A percentile compares a stretch with the other conserved stretches of the same genome.
Conservation (phyloP, 2,329 filamentous ascomycete species). For the Niveomyces coronatus region DNA sequence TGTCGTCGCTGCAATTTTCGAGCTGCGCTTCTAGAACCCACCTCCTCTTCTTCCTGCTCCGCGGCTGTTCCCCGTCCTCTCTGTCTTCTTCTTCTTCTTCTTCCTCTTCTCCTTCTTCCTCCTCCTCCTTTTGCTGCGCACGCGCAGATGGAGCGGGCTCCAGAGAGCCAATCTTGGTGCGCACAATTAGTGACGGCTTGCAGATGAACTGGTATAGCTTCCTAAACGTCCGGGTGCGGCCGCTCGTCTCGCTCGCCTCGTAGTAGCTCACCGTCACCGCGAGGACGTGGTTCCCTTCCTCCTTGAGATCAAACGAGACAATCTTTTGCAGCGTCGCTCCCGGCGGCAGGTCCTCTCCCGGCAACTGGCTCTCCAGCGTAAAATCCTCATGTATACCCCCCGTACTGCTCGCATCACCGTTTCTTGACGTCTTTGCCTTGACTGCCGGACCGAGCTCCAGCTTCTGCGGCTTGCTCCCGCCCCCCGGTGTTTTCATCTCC, state of each 20-base stretch:
- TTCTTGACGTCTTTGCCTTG: conserved; percentile 8
- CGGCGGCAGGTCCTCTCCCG: conserved; percentile 39
- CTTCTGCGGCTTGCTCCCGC: conserved; percentile 46
- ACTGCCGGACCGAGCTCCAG: conserved; percentile 44
- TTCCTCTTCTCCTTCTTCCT: too few relatives aligned
- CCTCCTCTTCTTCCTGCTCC: too few relatives aligned
- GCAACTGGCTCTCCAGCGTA: too few relatives aligned
- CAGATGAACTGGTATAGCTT: conserved; percentile 97
- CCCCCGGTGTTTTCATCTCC: conserved; percentile 86
- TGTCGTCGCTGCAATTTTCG: conserved; percentile 83
- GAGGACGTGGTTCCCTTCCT: conserved; percentile 88
- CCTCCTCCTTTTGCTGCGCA: too few relatives aligned
- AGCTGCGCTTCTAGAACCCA: conserved; percentile 90
- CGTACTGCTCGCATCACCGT: background rate
- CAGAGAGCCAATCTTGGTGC: conserved; percentile 73
- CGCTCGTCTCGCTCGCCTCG: conserved; percentile 63
- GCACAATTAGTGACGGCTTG: conserved; percentile 78
- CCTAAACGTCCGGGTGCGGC: conserved; percentile 72
- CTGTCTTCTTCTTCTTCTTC: too few relatives aligned
- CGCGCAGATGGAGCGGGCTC: too few relatives aligned
- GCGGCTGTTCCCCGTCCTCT: too few relatives aligned
- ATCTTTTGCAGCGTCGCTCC: conserved; percentile 70
- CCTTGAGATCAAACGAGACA: conserved; percentile 77
- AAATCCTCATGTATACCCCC: too few relatives aligned
- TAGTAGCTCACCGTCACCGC: conserved; percentile 92